A percentile compares a stretch with the other conserved stretches of the same genome.
These are phyloP conservation scores for Stephania cephalantha DNA, from an alignment of 164 flowering plant species.

Conservation along the genomic window DNA sequence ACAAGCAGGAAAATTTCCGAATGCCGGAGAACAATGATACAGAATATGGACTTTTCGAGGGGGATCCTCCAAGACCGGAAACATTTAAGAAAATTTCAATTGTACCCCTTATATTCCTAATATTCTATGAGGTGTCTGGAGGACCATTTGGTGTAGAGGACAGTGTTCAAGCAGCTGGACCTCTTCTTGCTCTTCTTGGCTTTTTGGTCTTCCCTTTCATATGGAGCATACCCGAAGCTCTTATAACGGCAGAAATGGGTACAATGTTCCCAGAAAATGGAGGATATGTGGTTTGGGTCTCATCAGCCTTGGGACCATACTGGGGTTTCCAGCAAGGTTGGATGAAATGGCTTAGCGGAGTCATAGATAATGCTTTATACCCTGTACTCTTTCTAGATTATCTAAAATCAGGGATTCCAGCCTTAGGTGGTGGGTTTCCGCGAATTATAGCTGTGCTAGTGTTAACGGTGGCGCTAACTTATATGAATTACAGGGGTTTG, in stretches of 20 bases:
- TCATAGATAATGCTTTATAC: constrained; percentile 10
- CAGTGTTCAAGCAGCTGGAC: constrained; percentile 9
- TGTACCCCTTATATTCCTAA: constrained; percentile 12
- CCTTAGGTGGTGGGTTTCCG: constrained; percentile 7
- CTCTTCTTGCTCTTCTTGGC: constrained; percentile 16
- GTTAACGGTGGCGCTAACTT: constrained; percentile 10
- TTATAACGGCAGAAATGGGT: constrained; percentile 17
- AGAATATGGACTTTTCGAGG: constrained; percentile 5
- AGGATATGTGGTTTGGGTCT: constrained; percentile 17
- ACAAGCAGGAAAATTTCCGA: background rate
- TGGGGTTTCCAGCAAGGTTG: constrained; percentile 19
- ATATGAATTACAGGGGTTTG: constrained; percentile 14
- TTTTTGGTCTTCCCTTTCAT: constrained; percentile 15
- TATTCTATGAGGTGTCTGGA: constrained; percentile 17
- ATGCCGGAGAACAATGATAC: background rate
- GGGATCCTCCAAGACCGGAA: constrained; percentile 2
- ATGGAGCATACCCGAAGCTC: constrained; percentile 22
- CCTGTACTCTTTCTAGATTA: constrained; percentile 14
- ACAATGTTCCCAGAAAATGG: constrained; percentile 18
- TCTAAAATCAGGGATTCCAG: constrained; percentile 10
- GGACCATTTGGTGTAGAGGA: constrained; percentile 19
- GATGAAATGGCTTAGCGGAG: constrained; percentile 18
- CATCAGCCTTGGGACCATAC: constrained; percentile 12
- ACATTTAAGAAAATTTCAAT: constrained; percentile 10
- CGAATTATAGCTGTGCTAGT: background rate